Percentiles rank a stretch among this genome's conserved stretches.
These are phyloP conservation scores for Insectozyma bohioensis DNA, from an alignment of 1,139 yeast species.

Conservation along the genomic window DNA sequence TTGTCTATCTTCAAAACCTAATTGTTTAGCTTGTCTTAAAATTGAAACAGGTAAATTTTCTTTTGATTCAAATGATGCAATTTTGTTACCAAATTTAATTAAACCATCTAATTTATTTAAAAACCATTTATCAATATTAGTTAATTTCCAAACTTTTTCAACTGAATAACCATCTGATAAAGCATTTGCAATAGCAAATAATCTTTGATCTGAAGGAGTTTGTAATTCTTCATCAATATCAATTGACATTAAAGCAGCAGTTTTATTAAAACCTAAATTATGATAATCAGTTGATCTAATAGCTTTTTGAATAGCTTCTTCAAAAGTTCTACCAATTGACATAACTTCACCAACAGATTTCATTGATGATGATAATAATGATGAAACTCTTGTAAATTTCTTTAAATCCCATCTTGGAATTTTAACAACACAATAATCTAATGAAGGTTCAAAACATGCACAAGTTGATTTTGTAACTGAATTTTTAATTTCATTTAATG, in stretches of 20 bases:
- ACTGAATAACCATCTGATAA: constrained; percentile 82
- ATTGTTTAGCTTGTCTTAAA: constrained; percentile 87
- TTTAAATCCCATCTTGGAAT: constrained; percentile 98
- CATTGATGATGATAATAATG: constrained; percentile 64
- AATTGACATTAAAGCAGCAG: constrained; percentile 40
- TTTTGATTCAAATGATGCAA: constrained; percentile 57
- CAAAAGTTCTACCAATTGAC: constrained; percentile 98
- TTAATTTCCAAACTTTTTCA: constrained; percentile 84
- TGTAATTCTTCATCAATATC: constrained; percentile 77
- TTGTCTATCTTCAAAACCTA: constrained; percentile 97
- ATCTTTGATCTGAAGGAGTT: constrained; percentile 95
- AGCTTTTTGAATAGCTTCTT: constrained; percentile 97
- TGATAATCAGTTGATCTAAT: constrained; percentile 95
- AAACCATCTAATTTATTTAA: constrained; percentile 78
- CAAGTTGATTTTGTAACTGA: constrained; percentile 95
- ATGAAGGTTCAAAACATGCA: constrained; percentile 95
- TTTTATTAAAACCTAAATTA: constrained; percentile 81
- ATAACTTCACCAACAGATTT: constrained; percentile 99
- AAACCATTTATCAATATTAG: constrained; percentile 96
- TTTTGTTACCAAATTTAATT: constrained; percentile 64
- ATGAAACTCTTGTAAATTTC: constrained; percentile 51
- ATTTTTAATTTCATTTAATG: constrained; percentile 92
- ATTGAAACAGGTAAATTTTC: constrained; percentile 43
- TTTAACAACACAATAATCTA: constrained; percentile 95
- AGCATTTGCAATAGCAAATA: constrained; percentile 98